Conservation (phyloP, 2,329 filamentous ascomycete genomes). For the Xylariaceae sp. region DNA sequence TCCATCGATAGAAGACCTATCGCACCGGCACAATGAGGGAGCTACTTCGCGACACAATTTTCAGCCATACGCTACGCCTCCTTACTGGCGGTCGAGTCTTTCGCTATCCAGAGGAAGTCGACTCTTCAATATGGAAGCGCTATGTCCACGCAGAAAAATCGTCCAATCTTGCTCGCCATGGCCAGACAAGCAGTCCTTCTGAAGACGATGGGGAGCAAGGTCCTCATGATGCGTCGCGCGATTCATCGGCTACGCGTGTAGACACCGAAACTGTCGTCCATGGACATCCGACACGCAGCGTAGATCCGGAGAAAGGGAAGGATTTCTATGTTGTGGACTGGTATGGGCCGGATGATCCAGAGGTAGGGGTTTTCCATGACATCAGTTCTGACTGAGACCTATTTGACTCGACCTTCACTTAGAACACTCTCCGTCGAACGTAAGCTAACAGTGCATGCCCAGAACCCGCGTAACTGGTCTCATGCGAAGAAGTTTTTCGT, state of each 20-base stretch:
- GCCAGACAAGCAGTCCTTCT: constrained; percentile 21
- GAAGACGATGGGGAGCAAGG: not conserved
- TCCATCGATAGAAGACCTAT: no score
- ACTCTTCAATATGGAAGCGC: not conserved
- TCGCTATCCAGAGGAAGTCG: constrained; percentile 14
- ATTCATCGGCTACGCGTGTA: constrained; percentile 6
- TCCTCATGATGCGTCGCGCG: not conserved
- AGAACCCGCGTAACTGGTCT: constrained; percentile 35
- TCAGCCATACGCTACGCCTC: constrained; percentile 25
- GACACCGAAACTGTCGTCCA: constrained; percentile 10
- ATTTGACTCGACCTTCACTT: no score
- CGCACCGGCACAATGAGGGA: no score
- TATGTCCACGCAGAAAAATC: not conserved
- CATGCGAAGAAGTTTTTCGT: constrained; percentile 32
- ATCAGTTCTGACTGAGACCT: no score
- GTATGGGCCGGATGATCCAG: constrained; percentile 43
- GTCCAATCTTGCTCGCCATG: constrained; percentile 20
- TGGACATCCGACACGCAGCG: constrained; percentile 11
- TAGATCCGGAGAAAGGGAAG: constrained; percentile 48
- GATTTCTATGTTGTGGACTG: constrained; percentile 47
- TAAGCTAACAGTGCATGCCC: no score
- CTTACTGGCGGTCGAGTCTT: constrained; percentile 21
- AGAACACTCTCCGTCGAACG: no score
- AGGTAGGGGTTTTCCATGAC: no score
- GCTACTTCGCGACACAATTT: constrained; percentile 22